Evolutionary conservation across 2,329 filamentous ascomycete species (phyloP), one percentile per base, ranked within the genome.

Genomic region (Acephala macrosclerotiorum): DNA sequence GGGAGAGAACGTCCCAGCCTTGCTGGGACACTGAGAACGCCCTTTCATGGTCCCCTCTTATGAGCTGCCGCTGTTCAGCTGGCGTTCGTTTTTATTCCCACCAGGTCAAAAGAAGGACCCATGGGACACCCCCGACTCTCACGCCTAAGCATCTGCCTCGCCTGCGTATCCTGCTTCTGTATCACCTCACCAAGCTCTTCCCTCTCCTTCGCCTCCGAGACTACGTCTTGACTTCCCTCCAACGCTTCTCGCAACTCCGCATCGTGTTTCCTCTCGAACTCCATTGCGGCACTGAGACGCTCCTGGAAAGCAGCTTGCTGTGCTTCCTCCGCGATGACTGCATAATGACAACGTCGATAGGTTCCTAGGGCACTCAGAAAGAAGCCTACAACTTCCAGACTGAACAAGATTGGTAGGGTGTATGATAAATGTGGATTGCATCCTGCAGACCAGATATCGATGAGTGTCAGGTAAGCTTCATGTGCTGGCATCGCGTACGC

Each of bases 401-500:
- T 63, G 35, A 83, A 82, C 2, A 84, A 67, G 2, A 83, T 75
- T 0, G 81, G 81, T 1, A 84, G 73, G 0, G 79, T 76, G 36
- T 77, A 74, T 45, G 78, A 75, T 0, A 81, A 72, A 29, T 74
- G 70, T 26, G 79, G 78, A n/a, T 78, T 76, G 4, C 81, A 82
- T 22, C 77, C 77, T n/a, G 75, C 72, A 2, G 79, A 79, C 80
- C 81, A 83, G 4, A 82, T 79, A 22, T 81, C 73, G 0, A 80
- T 71, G 11, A 82, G 66, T 3, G 79, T 62, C 3, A 77, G 74
- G 65, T 79, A 83, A 42, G 90, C 81, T 45, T 86, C 83, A 74
- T 89, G 85, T 62, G 91, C 75, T 9, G 88, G 88, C 85, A 87
- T 88, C 0, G 83, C 87, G 72, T 88, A 88, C 0, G 86, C 87